phyloP scores from a whole-genome alignment of 768 basidiomycete genomes.

The Termitomyces titanicus region DNA sequence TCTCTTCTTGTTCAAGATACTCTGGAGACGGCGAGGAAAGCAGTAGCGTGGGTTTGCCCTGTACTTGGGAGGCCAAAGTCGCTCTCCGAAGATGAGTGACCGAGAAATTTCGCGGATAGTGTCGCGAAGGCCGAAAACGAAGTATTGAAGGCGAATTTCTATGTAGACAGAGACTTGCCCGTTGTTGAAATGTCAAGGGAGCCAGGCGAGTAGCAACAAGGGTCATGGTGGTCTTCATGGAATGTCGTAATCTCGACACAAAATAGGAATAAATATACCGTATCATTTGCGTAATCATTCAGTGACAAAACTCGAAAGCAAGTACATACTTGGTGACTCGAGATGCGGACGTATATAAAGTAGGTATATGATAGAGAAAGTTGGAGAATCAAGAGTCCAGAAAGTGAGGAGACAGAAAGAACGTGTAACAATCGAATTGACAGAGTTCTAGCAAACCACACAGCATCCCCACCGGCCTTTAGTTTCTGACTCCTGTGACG shows the following conservation, averaged over 20 bases:
- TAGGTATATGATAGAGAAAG: constrained; percentile 23
- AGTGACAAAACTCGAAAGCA: constrained; percentile 7
- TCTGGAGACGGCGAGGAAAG: constrained; percentile 47
- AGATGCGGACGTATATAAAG: constrained; percentile 22
- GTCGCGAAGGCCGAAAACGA: background rate
- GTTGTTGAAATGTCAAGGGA: constrained; percentile 9
- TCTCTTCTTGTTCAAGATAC: constrained; percentile 56
- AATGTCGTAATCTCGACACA: constrained; percentile 1
- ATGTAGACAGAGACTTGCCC: constrained; percentile 1
- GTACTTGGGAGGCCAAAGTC: constrained; percentile 38
- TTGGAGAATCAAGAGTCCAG: constrained; percentile 22
- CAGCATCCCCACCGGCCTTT: constrained; percentile 67
- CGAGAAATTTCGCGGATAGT: constrained; percentile 16
- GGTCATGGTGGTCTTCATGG: constrained; percentile 11
- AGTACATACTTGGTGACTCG: constrained; percentile 21
- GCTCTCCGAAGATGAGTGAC: constrained; percentile 22
- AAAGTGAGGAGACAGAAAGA: constrained; percentile 8
- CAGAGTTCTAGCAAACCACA: constrained; percentile 51
- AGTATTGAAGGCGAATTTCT: background rate
- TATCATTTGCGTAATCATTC: background rate
- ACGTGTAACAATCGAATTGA: background rate
- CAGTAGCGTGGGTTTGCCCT: constrained; percentile 44
- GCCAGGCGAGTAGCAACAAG: constrained; percentile 7
- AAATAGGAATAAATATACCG: background rate
- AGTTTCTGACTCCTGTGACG: constrained; percentile 39